These are phyloP conservation scores for Talaromyces proteolyticus DNA, from an alignment of 495 filamentous ascomycete genomes.

Conservation along the genomic window DNA sequence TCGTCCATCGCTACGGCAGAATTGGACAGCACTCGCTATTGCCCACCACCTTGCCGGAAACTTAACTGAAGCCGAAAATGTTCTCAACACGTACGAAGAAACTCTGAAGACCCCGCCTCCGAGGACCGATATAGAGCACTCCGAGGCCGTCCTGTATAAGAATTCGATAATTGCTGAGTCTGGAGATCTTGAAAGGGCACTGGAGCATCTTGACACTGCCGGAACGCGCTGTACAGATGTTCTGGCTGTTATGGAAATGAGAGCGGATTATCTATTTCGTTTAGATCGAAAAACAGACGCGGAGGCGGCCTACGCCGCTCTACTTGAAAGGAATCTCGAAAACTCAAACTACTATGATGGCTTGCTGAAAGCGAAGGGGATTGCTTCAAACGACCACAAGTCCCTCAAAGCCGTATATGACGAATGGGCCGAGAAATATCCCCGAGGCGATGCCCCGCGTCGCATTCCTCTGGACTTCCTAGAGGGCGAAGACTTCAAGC, in stretches of 20 bases:
- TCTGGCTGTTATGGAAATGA: slow-evolving; percentile 82
- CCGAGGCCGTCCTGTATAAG: slow-evolving; percentile 94
- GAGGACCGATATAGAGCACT: slow-evolving; percentile 82
- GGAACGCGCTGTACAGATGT: slow-evolving; percentile 76
- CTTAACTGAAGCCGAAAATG: slow-evolving; percentile 78
- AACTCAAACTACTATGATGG: slow-evolving; percentile 80
- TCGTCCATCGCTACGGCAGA: slow-evolving; percentile 71
- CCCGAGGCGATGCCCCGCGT: slow-evolving; percentile 76
- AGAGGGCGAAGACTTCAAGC: slow-evolving; percentile 73
- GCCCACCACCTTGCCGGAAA: slow-evolving; percentile 87
- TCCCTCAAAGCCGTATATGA: slow-evolving; percentile 69
- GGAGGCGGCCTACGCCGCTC: slow-evolving; percentile 66
- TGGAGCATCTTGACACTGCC: slow-evolving; percentile 79
- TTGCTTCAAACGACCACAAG: slow-evolving; percentile 55
- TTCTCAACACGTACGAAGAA: slow-evolving; percentile 86
- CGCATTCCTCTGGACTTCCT: slow-evolving; percentile 88
- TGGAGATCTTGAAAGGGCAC: slow-evolving; percentile 69
- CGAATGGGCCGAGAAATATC: slow-evolving; percentile 72
- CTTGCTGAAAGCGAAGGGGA: slow-evolving; percentile 60
- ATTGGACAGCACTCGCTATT: slow-evolving; percentile 93
- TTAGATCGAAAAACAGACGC: slow-evolving; percentile 78
- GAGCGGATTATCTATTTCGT: slow-evolving; percentile 76
- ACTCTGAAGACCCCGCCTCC: slow-evolving; percentile 73
- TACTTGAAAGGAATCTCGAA: slow-evolving; percentile 84
- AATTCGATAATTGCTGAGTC: slow-evolving; percentile 88